phyloP scores from a whole-genome alignment of 2,329 filamentous ascomycete species.

The Pseudopithomyces chartarum region DNA sequence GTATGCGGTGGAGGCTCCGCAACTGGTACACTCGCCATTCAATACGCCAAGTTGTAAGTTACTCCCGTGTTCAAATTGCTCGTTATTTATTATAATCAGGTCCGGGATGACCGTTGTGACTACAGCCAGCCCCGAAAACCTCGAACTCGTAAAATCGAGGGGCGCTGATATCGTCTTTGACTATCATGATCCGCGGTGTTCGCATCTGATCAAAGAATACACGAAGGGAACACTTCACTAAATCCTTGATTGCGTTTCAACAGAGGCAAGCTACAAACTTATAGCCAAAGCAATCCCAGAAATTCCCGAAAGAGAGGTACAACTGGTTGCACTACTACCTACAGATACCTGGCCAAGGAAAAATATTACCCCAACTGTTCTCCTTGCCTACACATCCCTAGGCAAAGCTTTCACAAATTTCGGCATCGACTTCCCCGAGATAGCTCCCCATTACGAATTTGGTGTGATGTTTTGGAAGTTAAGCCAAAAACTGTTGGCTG shows the following conservation, averaged over 20 bases:
- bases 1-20: conserved; percentile 56
- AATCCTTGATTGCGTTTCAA: conserved; percentile 53
- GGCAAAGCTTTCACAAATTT: conserved; percentile 8
- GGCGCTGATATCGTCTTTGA: neutral
- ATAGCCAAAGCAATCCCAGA: conserved; percentile 7
- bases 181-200: conserved; percentile 10
- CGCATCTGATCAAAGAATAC: conserved; percentile 49
- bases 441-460: conserved; percentile 21
- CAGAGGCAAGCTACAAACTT: neutral
- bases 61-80: neutral
- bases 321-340: too few species aligned
- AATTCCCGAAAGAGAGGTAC: neutral
- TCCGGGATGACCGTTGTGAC: conserved; percentile 1
- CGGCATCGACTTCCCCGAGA: conserved; percentile 12
- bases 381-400: conserved; percentile 12
- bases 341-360: neutral
- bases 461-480: conserved; percentile 14
- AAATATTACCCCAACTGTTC: conserved; percentile 8
- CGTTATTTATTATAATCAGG: neutral
- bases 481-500: conserved; percentile 15
- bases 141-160: neutral
- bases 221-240: conserved; percentile 49
- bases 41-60: conserved; percentile 48
- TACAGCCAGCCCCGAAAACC: neutral
- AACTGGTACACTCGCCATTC: conserved; percentile 52